Conservation (phyloP, 371 early-diverging fungal genomes). For the Dichotomocladium elegans region DNA sequence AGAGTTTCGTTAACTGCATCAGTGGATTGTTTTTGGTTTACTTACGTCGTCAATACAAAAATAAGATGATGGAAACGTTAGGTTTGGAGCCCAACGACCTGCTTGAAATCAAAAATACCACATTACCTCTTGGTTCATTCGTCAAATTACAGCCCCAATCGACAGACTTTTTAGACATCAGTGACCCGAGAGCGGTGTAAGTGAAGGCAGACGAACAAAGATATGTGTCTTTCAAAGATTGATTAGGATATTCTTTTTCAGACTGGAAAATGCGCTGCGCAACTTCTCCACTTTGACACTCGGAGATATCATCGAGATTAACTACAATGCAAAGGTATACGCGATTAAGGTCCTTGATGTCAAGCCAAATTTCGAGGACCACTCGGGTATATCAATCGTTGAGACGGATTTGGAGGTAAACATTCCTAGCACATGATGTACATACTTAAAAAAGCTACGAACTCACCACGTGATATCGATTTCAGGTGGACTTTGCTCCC, state of each 20-base stretch:
- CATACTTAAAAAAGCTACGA: too few relatives aligned
- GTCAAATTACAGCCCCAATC: constrained; percentile 98
- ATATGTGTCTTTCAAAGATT: neutral
- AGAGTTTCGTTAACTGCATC: neutral
- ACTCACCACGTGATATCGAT: too few relatives aligned
- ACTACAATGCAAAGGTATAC: constrained; percentile 87
- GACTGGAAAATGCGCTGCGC: constrained; percentile 95
- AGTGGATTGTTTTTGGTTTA: neutral
- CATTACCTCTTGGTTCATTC: constrained; percentile 85
- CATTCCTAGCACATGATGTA: too few relatives aligned
- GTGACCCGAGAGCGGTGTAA: constrained; percentile 95
- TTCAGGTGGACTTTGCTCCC: constrained; percentile 95
- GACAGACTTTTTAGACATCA: constrained; percentile 96
- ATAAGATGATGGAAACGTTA: constrained; percentile 97
- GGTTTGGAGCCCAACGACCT: constrained; percentile 71
- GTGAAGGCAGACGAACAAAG: constrained; percentile 3
- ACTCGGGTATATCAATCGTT: constrained; percentile 88
- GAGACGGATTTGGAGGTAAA: constrained; percentile 97
- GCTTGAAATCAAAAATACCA: constrained; percentile 76
- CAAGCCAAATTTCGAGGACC: constrained; percentile 65
- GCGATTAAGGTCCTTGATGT: constrained; percentile 93
- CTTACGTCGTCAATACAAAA: constrained; percentile 14
- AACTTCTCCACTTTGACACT: constrained; percentile 94
- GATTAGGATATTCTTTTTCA: constrained; percentile 11
- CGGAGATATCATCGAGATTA: constrained; percentile 92